Evolutionary conservation across 2,329 filamentous ascomycete genomes (phyloP).

Genomic region (Elsinoe ampelina): DNA sequence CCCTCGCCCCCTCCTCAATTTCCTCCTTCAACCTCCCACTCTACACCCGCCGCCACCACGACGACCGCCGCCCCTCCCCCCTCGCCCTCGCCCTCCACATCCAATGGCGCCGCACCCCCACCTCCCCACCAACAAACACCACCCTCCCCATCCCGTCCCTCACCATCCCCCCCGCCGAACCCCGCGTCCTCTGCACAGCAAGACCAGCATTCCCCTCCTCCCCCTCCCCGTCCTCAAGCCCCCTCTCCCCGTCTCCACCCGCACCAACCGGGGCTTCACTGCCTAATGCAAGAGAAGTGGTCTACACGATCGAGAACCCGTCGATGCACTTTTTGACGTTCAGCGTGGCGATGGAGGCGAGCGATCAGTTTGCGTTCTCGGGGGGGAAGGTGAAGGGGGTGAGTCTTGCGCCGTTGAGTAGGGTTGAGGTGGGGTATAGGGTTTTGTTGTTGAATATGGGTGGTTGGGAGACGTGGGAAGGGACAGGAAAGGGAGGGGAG

Average conservation of each 20-base stretch:
- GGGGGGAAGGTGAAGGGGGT: slow-evolving; percentile 73
- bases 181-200: slow-evolving; percentile 60
- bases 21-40: slow-evolving; percentile 65
- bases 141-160: slow-evolving; percentile 70
- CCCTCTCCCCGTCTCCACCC: neutral
- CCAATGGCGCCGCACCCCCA: slow-evolving; percentile 57
- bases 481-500: slow-evolving; percentile 21
- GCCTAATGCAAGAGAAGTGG: slow-evolving; percentile 22
- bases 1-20: slow-evolving; percentile 6
- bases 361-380: slow-evolving; percentile 85
- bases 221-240: neutral
- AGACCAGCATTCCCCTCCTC: slow-evolving; percentile 20
- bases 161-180: slow-evolving; percentile 71
- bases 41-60: slow-evolving; percentile 66
- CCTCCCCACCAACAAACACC: slow-evolving; percentile 43
- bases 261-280: neutral
- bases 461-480: slow-evolving; percentile 13
- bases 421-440: slow-evolving; percentile 63
- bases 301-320: slow-evolving; percentile 78
- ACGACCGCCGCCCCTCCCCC: slow-evolving; percentile 67
- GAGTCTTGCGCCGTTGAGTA: slow-evolving; percentile 72
- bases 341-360: slow-evolving; percentile 82
- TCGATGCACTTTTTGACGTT: slow-evolving; percentile 94
- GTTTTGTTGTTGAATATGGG: slow-evolving; percentile 51
- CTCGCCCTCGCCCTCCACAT: slow-evolving; percentile 69